Percentiles rank a stretch among this genome's conserved stretches.
Evolutionary conservation across 192 early-diverging fungal species (phyloP).

Genomic region (Glomus cerebriforme): DNA sequence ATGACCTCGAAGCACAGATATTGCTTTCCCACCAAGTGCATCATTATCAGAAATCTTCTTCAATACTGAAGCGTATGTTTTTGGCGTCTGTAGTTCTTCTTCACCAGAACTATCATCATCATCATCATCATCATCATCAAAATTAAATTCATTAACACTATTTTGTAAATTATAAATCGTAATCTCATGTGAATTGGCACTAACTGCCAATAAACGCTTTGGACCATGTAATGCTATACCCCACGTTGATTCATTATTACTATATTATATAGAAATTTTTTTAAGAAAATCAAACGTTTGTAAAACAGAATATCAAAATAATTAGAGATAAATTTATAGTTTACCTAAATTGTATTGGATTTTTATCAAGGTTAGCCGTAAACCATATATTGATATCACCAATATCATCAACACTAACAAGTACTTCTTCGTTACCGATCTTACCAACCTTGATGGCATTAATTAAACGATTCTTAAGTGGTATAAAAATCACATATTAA

Average conservation of each 20-base stretch:
- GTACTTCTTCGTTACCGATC: constrained; percentile 52
- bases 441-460: constrained; percentile 61
- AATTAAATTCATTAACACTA: not conserved
- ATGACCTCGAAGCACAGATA: constrained; percentile 52
- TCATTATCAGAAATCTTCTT: not conserved
- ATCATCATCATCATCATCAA: constrained; percentile 3
- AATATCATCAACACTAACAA: constrained; percentile 54
- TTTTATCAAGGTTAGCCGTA: constrained; percentile 42
- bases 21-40: constrained; percentile 6
- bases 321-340: not conserved
- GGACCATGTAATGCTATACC: constrained; percentile 59
- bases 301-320: not conserved
- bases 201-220: constrained; percentile 54
- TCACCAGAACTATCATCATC: not conserved
- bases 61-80: not conserved
- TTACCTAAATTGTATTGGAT: constrained; percentile 49
- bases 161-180: constrained; percentile 18
- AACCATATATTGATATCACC: constrained; percentile 60
- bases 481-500: not conserved
- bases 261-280: not conserved
- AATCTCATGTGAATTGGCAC: constrained; percentile 49
- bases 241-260: constrained; percentile 54
- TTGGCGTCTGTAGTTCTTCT: not conserved
- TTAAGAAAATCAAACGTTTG: not conserved
- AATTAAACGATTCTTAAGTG: constrained; percentile 36